Conservation (phyloP, 106 monocot genomes). For the Allium cepa region DNA sequence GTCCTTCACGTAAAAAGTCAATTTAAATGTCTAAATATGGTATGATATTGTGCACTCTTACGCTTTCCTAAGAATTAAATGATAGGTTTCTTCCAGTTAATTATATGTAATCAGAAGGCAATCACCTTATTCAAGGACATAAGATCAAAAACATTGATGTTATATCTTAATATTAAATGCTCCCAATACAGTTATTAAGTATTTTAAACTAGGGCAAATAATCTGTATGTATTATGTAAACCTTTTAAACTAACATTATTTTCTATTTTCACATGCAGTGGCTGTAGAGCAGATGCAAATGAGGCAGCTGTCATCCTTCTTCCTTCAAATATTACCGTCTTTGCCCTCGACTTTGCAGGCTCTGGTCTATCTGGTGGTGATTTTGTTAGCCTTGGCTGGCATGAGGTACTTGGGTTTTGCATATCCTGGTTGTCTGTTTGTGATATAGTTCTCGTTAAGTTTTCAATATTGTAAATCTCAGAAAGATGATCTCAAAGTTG, state of each 20-base stretch:
- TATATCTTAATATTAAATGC: too few species aligned
- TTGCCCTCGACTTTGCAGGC: slow-evolving; percentile 73
- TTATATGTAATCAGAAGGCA: too few species aligned
- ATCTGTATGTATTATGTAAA: too few species aligned
- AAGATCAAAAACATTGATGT: too few species aligned
- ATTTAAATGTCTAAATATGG: too few species aligned
- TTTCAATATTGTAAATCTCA: slow-evolving; percentile 10
- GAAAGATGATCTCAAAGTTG: slow-evolving; percentile 90
- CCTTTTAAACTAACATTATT: neutral
- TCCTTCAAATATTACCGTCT: slow-evolving; percentile 73
- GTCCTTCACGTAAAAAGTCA: too few species aligned
- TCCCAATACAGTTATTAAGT: too few species aligned
- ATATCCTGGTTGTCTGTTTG: neutral
- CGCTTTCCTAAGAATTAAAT: too few species aligned
- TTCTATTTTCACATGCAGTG: slow-evolving; percentile 26
- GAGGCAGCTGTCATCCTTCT: slow-evolving; percentile 69
- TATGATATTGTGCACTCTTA: too few species aligned
- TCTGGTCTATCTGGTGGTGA: slow-evolving; percentile 73
- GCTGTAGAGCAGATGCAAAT: slow-evolving; percentile 76
- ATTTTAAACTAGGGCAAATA: too few species aligned
- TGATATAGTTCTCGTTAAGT: neutral
- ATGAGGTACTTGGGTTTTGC: slow-evolving; percentile 36
- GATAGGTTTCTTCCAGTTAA: too few species aligned
- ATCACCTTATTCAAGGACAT: too few species aligned
- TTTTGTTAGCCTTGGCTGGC: slow-evolving; percentile 80